Evolutionary conservation across 768 basidiomycete genomes (phyloP).

Genomic region (Albatrellus ellisii): DNA sequence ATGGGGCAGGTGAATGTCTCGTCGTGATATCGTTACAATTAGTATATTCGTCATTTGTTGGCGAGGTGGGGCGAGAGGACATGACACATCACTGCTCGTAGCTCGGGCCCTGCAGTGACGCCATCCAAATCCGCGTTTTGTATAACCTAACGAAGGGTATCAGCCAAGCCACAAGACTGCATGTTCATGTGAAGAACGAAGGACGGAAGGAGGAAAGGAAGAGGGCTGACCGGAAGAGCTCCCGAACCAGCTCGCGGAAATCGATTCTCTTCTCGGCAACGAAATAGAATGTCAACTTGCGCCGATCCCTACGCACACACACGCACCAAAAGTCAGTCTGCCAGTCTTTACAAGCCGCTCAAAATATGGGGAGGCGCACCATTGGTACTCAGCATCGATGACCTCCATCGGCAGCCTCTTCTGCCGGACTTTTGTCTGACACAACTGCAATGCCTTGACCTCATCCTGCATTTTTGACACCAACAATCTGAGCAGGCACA

Average conservation of each 20-base stretch:
- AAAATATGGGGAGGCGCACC: constrained; percentile 29
- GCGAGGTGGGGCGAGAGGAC: neutral
- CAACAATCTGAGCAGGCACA: constrained; percentile 38
- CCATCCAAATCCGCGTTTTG: constrained; percentile 96
- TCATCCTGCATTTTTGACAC: constrained; percentile 83
- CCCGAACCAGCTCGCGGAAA: constrained; percentile 91
- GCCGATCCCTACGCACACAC: constrained; percentile 99
- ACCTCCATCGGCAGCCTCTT: constrained; percentile 98
- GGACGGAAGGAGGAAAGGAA: too few species aligned
- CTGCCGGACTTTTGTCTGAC: constrained; percentile 83
- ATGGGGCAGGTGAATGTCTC: too few species aligned
- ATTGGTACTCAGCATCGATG: constrained; percentile 97
- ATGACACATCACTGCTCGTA: constrained; percentile 27
- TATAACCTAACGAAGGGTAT: constrained; percentile 42
- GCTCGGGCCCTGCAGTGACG: constrained; percentile 50
- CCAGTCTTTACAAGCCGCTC: neutral
- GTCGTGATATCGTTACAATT: too few species aligned
- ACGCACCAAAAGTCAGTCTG: constrained; percentile 1
- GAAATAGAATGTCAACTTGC: constrained; percentile 98
- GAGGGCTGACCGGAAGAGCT: constrained; percentile 67
- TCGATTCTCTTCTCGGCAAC: constrained; percentile 91
- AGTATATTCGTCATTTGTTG: neutral
- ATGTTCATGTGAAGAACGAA: too few species aligned
- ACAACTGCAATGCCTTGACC: constrained; percentile 80
- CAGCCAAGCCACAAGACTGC: constrained; percentile 2